Conservation (phyloP, 768 basidiomycete genomes). For the Sarcodon aspratus region DNA sequence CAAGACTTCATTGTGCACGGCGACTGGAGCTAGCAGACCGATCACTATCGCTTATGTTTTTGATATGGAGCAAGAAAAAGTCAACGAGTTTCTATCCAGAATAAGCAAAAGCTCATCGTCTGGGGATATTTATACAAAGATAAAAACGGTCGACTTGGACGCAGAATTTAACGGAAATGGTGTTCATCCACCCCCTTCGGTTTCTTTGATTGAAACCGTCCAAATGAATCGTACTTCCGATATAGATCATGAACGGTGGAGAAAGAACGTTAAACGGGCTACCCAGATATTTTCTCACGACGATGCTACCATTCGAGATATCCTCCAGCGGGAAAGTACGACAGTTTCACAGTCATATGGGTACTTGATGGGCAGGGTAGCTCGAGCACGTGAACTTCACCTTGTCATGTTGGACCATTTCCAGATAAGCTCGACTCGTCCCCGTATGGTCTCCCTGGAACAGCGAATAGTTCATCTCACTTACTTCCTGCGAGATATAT, state of each 20-base stretch:
- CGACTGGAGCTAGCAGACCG: slow-evolving; percentile 46
- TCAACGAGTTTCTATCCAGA: slow-evolving; percentile 49
- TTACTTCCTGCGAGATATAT: slow-evolving; percentile 53
- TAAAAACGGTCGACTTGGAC: no score
- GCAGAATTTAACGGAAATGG: slow-evolving; percentile 28
- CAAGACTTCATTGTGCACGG: slow-evolving; percentile 48
- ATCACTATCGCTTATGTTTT: slow-evolving; percentile 60
- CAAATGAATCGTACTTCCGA: neutral
- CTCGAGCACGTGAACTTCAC: slow-evolving; percentile 57
- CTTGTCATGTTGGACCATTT: slow-evolving; percentile 38
- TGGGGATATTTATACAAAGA: no score
- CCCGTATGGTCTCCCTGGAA: slow-evolving; percentile 37
- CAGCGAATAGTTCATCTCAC: slow-evolving; percentile 47
- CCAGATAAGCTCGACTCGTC: slow-evolving; percentile 24
- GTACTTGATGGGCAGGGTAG: slow-evolving; percentile 54
- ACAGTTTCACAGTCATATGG: slow-evolving; percentile 70
- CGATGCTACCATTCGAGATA: slow-evolving; percentile 42
- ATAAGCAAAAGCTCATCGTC: slow-evolving; percentile 26
- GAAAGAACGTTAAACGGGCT: slow-evolving; percentile 15
- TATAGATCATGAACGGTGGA: neutral
- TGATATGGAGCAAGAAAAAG: slow-evolving; percentile 34
- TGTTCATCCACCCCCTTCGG: neutral
- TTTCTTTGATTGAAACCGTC: slow-evolving; percentile 1
- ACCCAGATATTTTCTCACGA: slow-evolving; percentile 43
- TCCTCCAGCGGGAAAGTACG: slow-evolving; percentile 57